Percentiles rank a stretch among this genome's conserved stretches.
Evolutionary conservation across 805 yeast species (phyloP).

Genomic region (Kurtzmaniella fragi): DNA sequence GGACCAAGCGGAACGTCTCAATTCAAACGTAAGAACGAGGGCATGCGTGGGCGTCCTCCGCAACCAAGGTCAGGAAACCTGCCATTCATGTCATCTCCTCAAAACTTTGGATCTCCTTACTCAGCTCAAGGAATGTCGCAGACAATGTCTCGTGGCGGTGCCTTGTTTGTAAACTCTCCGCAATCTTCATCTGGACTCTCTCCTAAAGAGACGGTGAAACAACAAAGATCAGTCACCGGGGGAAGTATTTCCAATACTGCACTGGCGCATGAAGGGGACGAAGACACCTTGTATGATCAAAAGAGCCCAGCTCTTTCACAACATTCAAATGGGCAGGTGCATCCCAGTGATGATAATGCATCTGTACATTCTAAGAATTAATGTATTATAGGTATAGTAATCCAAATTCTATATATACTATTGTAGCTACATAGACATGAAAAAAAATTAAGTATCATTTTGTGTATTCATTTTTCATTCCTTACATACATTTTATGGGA

Average conservation of each 20-base stretch:
- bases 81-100: conserved; percentile 16
- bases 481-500: background rate
- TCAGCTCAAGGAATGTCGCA: conserved; percentile 2
- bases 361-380: conserved; percentile 1
- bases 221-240: conserved; percentile 9
- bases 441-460: too few species aligned
- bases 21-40: background rate
- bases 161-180: conserved; percentile 17
- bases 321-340: background rate
- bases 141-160: conserved; percentile 14
- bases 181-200: conserved; percentile 25
- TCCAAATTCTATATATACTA: too few species aligned
- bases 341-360: conserved; percentile 1
- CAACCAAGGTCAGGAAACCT: conserved; percentile 4
- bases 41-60: background rate
- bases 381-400: background rate
- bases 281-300: background rate
- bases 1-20: background rate
- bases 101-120: conserved; percentile 11
- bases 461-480: background rate
- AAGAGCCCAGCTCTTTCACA: background rate
- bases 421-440: too few species aligned
- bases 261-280: background rate
- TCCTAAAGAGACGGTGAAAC: conserved; percentile 24
- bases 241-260: background rate